Evolutionary conservation across 2,329 filamentous ascomycete genomes (phyloP).

Genomic region (Colletotrichum sp.): DNA sequence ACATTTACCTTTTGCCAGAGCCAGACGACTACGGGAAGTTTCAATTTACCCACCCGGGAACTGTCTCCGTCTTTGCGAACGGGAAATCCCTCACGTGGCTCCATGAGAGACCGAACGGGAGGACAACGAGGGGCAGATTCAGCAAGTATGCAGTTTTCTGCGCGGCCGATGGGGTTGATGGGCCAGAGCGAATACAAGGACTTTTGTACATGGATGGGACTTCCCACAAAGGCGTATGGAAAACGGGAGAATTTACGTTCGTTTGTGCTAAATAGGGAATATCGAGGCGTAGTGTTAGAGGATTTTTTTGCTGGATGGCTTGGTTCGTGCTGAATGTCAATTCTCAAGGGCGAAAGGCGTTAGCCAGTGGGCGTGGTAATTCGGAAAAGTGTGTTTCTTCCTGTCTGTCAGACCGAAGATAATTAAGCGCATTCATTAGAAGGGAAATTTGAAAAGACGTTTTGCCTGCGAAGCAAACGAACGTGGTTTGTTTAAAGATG

Average conservation of each 20-base stretch:
- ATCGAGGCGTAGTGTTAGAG: not conserved
- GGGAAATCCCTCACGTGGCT: not conserved
- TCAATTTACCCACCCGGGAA: not conserved
- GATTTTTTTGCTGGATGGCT: rapidly evolving
- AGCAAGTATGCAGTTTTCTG: not conserved
- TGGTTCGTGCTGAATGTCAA: rapidly evolving
- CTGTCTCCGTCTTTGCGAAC: not conserved
- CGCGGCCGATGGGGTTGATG: not conserved
- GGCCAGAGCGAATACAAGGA: not conserved
- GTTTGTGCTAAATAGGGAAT: not conserved
- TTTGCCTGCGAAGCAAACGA: not conserved
- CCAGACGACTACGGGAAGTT: not conserved
- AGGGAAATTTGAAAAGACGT: not conserved
- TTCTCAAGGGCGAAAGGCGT: not conserved
- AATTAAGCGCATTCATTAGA: no score
- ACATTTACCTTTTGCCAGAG: not conserved
- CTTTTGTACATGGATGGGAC: not conserved
- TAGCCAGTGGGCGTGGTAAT: not conserved
- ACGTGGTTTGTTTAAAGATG: no score
- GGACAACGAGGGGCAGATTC: not conserved
- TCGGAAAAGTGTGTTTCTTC: no score
- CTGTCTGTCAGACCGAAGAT: no score
- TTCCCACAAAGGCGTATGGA: not conserved
- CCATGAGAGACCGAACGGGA: not conserved
- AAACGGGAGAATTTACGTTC: not conserved